Base-by-base conservation (phyloP, 352 stramenopile species). In the Globisporangium orthogonon region DNA sequence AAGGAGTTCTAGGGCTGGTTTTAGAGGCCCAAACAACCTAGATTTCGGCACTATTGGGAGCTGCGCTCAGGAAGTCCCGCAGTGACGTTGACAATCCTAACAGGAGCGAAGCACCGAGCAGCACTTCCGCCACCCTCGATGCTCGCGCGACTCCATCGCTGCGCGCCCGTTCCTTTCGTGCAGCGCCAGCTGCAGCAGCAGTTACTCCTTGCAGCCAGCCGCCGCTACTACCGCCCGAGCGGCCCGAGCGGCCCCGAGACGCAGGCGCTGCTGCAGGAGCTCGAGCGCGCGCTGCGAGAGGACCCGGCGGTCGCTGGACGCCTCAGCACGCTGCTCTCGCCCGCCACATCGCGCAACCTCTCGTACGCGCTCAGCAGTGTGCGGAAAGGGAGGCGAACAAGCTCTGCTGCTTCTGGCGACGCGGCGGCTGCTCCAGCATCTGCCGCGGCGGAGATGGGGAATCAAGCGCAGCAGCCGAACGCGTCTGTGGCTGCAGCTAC, bases 301-400 rank as follows among this genome's bases (percentile, higher is more conserved):
- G 54, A 86, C 33, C 68, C 76, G 0, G 46, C 65, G n/a, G 58
- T 68, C 3, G 44, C 59, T 4, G 53, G 71, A n/a, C 65, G 54
- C 0, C 65, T 89, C 45, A 70, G 69, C 47, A 31, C 62, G 40
- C 58, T 85, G 35, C 44, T 89, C 15, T 77, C 74, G 11, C 66
- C 76, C 7, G 74, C 76, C 48, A 83, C 74, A 39, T 64, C 69
- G 30, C 68, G 74, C 14, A 78, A 83, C 46, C 66, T 89, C 51
- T 70, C 76, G 45, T 62, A 65, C 15, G 76, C 76, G 39, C 60
- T 89, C 4, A 58, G 48, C 14, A 56, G 49, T 29, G 62, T 76
- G n/a, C 62, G 60, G 43, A 51, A 31, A 14, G 50, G 62, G 37
- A 54, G 66, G 33, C 56, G 50, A 4, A 17, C 2, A 43, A 10